Conservation (phyloP, 805 yeast species). For the Saturnispora gosingensis region DNA sequence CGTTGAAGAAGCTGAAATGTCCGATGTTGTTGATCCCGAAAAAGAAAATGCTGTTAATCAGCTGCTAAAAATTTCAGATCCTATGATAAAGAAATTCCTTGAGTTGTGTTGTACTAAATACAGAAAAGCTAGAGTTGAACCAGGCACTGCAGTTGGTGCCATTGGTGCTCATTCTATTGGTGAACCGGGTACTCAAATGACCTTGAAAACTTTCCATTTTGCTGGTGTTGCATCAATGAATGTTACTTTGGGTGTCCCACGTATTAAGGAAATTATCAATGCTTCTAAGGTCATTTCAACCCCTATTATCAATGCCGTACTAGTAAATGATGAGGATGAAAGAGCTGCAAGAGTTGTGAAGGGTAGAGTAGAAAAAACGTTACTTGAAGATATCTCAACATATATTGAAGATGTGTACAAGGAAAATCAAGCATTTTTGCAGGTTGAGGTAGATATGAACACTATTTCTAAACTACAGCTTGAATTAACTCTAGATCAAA, state of each 20-base stretch:
- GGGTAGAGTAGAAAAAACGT: slow-evolving; percentile 92
- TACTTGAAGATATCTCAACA: slow-evolving; percentile 74
- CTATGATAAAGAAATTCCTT: slow-evolving; percentile 56
- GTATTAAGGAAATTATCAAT: slow-evolving; percentile 96
- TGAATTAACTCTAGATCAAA: slow-evolving; percentile 78
- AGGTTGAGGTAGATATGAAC: slow-evolving; percentile 70
- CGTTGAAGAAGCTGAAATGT: slow-evolving; percentile 30
- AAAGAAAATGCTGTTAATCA: slow-evolving; percentile 48
- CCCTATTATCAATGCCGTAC: slow-evolving; percentile 89
- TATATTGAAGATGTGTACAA: slow-evolving; percentile 92
- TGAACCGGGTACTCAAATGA: slow-evolving; percentile 99
- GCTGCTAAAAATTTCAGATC: slow-evolving; percentile 54
- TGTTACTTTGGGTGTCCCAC: slow-evolving; percentile 97
- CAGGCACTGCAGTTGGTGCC: slow-evolving; percentile 99
- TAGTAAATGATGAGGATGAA: slow-evolving; percentile 90
- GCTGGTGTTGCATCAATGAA: slow-evolving; percentile 99
- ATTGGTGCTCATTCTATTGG: slow-evolving; percentile 99
- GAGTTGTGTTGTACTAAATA: slow-evolving; percentile 74
- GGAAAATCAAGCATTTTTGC: slow-evolving; percentile 65
- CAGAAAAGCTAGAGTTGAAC: slow-evolving; percentile 86
- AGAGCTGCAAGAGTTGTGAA: slow-evolving; percentile 98
- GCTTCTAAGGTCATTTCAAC: slow-evolving; percentile 94
- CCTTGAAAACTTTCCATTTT: slow-evolving; percentile 68
- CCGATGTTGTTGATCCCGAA: slow-evolving; percentile 10
- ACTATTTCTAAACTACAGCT: slow-evolving; percentile 86